Percentiles rank a stretch among this genome's conserved stretches.
Evolutionary conservation across 1,139 yeast genomes (phyloP).

Genomic region (Geotrichum citri-aurantii): DNA sequence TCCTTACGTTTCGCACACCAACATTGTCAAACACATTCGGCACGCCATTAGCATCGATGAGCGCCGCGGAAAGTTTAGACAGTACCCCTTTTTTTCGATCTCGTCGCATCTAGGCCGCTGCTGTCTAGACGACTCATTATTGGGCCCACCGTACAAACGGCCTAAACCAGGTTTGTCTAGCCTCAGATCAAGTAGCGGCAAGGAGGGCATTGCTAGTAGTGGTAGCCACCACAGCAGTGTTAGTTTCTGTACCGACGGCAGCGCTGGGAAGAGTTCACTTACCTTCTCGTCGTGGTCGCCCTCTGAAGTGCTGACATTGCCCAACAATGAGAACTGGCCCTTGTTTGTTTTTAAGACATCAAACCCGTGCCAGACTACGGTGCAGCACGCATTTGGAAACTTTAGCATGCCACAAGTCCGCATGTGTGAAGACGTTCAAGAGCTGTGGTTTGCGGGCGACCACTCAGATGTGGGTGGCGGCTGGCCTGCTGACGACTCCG

Average conservation of each 20-base stretch:
- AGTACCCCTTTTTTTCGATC: slow-evolving; percentile 38
- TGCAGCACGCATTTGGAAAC: slow-evolving; percentile 4
- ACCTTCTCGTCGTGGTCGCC: slow-evolving; percentile 7
- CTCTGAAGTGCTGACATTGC: not conserved
- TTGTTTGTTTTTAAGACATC: slow-evolving; percentile 9
- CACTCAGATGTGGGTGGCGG: slow-evolving; percentile 67
- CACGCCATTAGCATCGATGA: slow-evolving; percentile 65
- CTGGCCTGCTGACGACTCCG: slow-evolving; percentile 43
- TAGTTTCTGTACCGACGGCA: not conserved
- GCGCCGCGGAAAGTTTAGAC: slow-evolving; percentile 56
- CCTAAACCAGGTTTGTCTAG: not conserved
- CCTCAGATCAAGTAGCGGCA: not conserved
- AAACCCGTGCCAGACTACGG: slow-evolving; percentile 4
- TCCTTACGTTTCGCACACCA: slow-evolving; percentile 49
- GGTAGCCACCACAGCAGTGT: not conserved
- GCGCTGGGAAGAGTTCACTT: not conserved
- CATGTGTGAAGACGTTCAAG: slow-evolving; percentile 40
- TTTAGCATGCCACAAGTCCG: slow-evolving; percentile 1
- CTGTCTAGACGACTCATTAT: not conserved
- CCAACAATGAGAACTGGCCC: slow-evolving; percentile 1
- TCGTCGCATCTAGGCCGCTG: not conserved
- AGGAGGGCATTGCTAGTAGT: not conserved
- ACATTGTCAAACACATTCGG: slow-evolving; percentile 51
- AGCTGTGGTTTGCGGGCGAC: slow-evolving; percentile 61
- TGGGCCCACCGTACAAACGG: not conserved